These are phyloP conservation scores for Mycena alexandri DNA, from an alignment of 768 basidiomycete genomes.

Conservation along the genomic window DNA sequence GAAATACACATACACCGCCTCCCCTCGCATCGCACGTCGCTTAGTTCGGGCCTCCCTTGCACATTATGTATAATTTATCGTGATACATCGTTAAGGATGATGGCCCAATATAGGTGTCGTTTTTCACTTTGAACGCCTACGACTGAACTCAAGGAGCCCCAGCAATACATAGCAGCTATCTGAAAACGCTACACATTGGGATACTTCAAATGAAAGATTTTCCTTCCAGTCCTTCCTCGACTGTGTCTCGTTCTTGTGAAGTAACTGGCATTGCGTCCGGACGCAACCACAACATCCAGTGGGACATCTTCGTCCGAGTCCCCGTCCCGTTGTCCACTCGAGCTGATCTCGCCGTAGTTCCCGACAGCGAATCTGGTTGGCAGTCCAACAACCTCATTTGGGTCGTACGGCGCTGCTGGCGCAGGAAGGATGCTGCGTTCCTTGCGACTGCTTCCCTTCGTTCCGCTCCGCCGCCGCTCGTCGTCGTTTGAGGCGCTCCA, in stretches of 20 bases:
- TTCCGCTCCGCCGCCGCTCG: no score
- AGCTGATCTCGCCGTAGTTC: not conserved
- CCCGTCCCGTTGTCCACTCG: not conserved
- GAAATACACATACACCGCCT: no score
- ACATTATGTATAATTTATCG: no score
- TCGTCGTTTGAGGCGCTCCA: no score
- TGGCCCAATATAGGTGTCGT: no score
- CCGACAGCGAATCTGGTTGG: not conserved
- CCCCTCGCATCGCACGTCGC: no score
- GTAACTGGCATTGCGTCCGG: not conserved
- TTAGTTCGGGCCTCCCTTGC: no score
- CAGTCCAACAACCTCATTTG: not conserved
- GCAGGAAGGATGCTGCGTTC: not conserved
- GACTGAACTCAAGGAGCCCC: not conserved
- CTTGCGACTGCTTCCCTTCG: no score
- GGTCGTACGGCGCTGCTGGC: not conserved
- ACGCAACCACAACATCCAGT: not conserved
- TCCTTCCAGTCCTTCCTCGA: not conserved
- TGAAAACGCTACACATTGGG: not conserved
- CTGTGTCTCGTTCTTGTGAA: not conserved
- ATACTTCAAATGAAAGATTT: not conserved
- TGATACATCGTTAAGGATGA: no score
- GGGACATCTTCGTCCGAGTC: not conserved
- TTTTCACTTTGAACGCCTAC: no score
- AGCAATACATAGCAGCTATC: not conserved